A percentile compares a stretch with the other conserved stretches of the same genome.
Evolutionary conservation across 202 grass and related monocot genomes (phyloP).

Genomic region (Thinopyrum obtusiflorum): DNA sequence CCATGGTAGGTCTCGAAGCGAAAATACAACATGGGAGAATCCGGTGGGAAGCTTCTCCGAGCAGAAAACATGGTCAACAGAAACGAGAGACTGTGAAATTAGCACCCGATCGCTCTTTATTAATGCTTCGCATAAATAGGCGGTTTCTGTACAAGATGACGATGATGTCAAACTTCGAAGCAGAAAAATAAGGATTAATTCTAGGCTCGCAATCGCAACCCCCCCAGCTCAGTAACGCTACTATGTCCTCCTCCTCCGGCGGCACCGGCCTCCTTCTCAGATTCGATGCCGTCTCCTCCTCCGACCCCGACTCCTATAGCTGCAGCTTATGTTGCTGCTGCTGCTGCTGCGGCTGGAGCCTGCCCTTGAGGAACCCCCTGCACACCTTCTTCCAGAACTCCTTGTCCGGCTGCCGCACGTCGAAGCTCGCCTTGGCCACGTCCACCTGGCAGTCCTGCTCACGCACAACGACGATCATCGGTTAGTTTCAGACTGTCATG

Average conservation of each 20-base stretch:
- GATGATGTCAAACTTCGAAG: not conserved
- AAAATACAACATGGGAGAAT: no score
- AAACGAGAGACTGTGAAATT: not conserved
- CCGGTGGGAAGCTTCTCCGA: no score
- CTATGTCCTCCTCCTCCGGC: not conserved
- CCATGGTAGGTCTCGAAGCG: no score
- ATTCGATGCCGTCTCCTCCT: not conserved
- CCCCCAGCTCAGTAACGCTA: not conserved
- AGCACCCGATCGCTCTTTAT: constrained; percentile 28
- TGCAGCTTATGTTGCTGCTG: not conserved
- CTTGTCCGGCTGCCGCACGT: constrained; percentile 51
- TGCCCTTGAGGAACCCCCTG: constrained; percentile 72
- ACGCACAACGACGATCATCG: not conserved
- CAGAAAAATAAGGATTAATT: constrained; percentile 48
- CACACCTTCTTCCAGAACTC: constrained; percentile 80
- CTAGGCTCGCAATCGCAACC: constrained; percentile 5
- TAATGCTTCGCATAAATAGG: constrained; percentile 26
- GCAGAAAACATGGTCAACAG: not conserved
- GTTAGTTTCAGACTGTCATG: no score
- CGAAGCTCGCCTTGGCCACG: constrained; percentile 57
- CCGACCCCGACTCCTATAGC: constrained; percentile 48
- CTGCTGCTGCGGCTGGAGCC: constrained; percentile 17
- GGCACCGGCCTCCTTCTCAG: not conserved
- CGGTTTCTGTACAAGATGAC: constrained; percentile 33
- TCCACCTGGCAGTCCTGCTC: constrained; percentile 63